Percentiles rank a stretch among this genome's conserved stretches.
These are phyloP conservation scores for Pyrus communis DNA, from an alignment of 306 rosid species.

Conservation along the genomic window DNA sequence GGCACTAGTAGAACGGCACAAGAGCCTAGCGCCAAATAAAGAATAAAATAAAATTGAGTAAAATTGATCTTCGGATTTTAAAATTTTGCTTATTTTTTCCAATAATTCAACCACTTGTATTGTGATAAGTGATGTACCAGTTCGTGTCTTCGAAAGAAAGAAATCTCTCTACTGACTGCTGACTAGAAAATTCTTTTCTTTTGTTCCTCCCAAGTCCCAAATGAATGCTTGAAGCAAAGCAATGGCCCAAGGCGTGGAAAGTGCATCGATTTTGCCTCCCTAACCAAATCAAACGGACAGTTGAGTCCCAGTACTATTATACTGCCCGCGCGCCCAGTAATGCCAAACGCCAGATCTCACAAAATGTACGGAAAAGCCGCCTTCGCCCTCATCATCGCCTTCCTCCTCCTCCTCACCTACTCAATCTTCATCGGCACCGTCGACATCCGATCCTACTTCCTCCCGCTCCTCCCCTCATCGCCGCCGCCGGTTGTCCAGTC, in stretches of 20 bases:
- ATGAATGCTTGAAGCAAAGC: neutral
- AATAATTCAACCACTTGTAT: too few relatives aligned
- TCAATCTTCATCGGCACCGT: slow-evolving; percentile 50
- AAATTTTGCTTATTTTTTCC: too few relatives aligned
- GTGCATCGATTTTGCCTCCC: neutral
- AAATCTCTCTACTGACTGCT: neutral
- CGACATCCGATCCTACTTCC: slow-evolving; percentile 67
- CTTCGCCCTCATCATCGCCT: slow-evolving; percentile 35
- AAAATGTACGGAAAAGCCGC: slow-evolving; percentile 50
- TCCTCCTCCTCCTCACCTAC: slow-evolving; percentile 53
- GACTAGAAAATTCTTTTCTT: neutral
- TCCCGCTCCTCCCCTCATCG: slow-evolving; percentile 35
- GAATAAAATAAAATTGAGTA: too few relatives aligned
- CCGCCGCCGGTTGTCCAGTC: slow-evolving; percentile 16
- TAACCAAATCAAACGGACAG: slow-evolving; percentile 6
- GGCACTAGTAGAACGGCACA: too few relatives aligned
- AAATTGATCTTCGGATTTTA: too few relatives aligned
- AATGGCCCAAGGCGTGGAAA: neutral
- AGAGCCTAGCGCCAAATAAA: too few relatives aligned
- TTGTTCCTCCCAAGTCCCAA: neutral
- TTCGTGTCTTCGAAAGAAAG: fast-evolving
- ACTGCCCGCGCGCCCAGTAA: neutral
- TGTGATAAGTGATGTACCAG: too few relatives aligned
- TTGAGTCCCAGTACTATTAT: neutral
- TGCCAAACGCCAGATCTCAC: slow-evolving; percentile 3